Evolutionary conservation across 2,329 filamentous ascomycete species (phyloP).

Genomic region (Diaporthe citrichinensis): DNA sequence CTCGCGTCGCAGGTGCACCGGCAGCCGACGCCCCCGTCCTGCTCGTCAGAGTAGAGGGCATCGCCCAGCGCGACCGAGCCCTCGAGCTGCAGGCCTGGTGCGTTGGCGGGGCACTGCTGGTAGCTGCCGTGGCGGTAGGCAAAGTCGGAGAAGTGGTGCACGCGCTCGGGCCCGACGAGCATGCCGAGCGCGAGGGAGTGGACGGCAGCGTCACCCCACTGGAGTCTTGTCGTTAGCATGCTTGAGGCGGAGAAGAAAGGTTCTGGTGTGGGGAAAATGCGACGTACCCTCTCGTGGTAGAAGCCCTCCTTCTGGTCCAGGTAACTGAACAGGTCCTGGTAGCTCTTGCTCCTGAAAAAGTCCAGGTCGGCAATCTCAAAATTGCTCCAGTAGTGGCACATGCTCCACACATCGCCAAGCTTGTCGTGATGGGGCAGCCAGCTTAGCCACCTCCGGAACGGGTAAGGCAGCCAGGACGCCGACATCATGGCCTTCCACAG

Average conservation of each 20-base stretch:
- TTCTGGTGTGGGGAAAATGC: neutral
- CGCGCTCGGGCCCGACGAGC: conserved; percentile 55
- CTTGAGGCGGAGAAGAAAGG: neutral
- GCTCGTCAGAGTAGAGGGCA: conserved; percentile 38
- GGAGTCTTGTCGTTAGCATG: conserved; percentile 19
- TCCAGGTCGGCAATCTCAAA: conserved; percentile 63
- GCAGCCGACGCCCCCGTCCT: conserved; percentile 55
- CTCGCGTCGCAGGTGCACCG: conserved; percentile 57
- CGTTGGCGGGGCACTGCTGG: conserved; percentile 54
- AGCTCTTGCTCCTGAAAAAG: conserved; percentile 57
- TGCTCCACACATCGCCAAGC: conserved; percentile 58
- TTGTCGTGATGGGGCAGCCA: conserved; percentile 55
- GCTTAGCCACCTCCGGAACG: conserved; percentile 55
- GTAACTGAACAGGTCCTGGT: conserved; percentile 58
- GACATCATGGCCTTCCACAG: conserved; percentile 59
- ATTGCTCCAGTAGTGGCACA: conserved; percentile 64
- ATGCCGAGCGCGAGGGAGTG: conserved; percentile 60
- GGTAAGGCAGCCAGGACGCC: conserved; percentile 58
- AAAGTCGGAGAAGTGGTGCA: conserved; percentile 61
- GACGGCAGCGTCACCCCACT: conserved; percentile 62
- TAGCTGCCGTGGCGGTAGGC: conserved; percentile 57
- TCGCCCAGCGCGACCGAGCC: conserved; percentile 50
- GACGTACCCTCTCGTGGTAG: conserved; percentile 58
- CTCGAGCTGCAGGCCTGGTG: conserved; percentile 53
- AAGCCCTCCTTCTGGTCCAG: conserved; percentile 59